Base-by-base conservation (phyloP, 1,139 yeast genomes). In the Petasospora fabianii region DNA sequence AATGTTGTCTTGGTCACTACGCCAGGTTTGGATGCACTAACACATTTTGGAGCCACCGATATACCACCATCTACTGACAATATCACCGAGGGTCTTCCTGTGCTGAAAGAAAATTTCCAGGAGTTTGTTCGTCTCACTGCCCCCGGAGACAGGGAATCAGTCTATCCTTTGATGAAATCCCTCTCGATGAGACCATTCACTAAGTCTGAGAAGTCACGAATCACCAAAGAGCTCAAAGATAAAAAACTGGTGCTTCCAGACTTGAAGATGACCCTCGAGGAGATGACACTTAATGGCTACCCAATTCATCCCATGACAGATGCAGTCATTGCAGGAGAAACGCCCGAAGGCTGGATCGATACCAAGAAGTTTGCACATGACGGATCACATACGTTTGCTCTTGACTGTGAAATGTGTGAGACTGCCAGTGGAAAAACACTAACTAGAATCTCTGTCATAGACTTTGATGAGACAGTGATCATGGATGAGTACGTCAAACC, bases 321-420 rank as follows among this genome's bases (percentile, higher is more conserved):
- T 1, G 40, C 44, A 8, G 56, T 51, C 6, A 5, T 54, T 2
- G 6, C 32, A 3, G 36, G 50, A 4, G 49, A 49, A 4, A 32
- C 39, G 14, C 45, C 35, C 10, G 43, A 46, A 11, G 73, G 65
- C 1, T 84, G 85, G 84, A 73, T 71, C 0, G 78, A 78, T 43
- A 86, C 96, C 0, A 48, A 36, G 14, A 48, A 55, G 1, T 71
- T 73, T 48, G 74, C 69, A 1, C 79, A 76, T 47, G 75, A 65
- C 4, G 80, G 77, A 0, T 73, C 82, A 4, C 78, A 69, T 39
- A 77, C 84, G 0, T 86, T 75, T 64, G 94, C 95, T 0, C 54
- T 92, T 17, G 98, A 92, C 62, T 92, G 98, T 65, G 98, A 92
- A 61, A 92, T 92, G 85, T 87, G 96, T 58, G 65, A 71, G 41